These are phyloP conservation scores for Trebouxia sp. DNA, from an alignment of 139 green algal species.

Conservation along the genomic window DNA sequence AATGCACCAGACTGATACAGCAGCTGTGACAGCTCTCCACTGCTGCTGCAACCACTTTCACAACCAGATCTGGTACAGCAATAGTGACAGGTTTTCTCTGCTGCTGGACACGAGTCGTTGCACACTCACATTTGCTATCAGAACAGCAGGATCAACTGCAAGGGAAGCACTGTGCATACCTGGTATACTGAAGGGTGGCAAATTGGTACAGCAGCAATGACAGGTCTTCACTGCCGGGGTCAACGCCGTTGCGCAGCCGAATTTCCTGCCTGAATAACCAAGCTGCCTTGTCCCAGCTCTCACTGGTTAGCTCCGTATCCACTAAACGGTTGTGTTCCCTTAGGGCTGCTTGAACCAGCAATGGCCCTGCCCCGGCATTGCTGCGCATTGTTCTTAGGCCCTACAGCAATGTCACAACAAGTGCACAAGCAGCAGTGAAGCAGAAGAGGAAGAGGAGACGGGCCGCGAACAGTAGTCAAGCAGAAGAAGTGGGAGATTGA, in stretches of 20 bases:
- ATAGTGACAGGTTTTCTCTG: too few relatives aligned
- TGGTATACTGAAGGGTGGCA: constrained; percentile 24
- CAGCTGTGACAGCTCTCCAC: too few relatives aligned
- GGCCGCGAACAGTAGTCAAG: neutral
- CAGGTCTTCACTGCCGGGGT: constrained; percentile 22
- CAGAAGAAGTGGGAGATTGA: neutral
- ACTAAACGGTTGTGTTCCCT: constrained; percentile 28
- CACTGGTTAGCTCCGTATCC: neutral
- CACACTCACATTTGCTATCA: too few relatives aligned
- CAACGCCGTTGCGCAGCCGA: constrained; percentile 4
- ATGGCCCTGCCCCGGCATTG: constrained; percentile 15
- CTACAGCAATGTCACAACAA: neutral
- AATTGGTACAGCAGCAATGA: constrained; percentile 23
- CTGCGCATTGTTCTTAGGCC: constrained; percentile 9
- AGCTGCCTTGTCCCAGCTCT: constrained; percentile 10
- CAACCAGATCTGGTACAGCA: too few relatives aligned
- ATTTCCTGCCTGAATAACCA: constrained; percentile 32
- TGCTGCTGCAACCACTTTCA: too few relatives aligned
- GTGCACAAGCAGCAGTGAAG: neutral
- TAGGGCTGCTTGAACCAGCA: constrained; percentile 28
- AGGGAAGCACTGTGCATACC: neutral
- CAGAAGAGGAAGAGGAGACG: neutral
- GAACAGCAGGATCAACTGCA: too few relatives aligned
- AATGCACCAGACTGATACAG: too few relatives aligned
- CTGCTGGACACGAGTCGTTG: too few relatives aligned